phyloP scores from a whole-genome alignment of 2,329 filamentous ascomycete species.

The Phaeosphaeria sp. region DNA sequence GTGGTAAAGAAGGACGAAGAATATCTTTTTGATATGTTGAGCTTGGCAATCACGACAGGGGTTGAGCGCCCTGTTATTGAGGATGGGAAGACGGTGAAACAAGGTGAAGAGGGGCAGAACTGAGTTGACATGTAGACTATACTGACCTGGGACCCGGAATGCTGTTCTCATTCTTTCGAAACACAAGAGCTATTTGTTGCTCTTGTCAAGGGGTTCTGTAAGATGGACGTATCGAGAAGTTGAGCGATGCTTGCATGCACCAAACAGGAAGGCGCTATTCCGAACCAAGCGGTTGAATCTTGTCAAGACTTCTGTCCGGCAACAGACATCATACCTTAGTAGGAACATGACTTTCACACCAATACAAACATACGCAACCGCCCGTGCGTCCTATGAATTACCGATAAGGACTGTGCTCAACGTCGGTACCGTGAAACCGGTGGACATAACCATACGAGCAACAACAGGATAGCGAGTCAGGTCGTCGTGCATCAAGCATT shows the following conservation, averaged over 20 bases:
- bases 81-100: conserved; percentile 16
- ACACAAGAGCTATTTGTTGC: too few relatives aligned
- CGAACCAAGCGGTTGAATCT: background rate
- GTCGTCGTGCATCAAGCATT: background rate
- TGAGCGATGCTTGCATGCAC: background rate
- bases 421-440: too few relatives aligned
- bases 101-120: background rate
- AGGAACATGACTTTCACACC: too few relatives aligned
- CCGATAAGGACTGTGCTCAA: too few relatives aligned
- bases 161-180: too few relatives aligned
- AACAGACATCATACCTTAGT: too few relatives aligned
- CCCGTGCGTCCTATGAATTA: too few relatives aligned
- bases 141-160: background rate
- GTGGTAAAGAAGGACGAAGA: conserved; percentile 31
- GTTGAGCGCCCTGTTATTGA: conserved; percentile 20
- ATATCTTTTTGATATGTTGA: conserved; percentile 27
- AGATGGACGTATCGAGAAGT: too few relatives aligned
- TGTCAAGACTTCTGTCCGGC: too few relatives aligned
- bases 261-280: background rate
- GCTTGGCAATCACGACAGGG: conserved; percentile 13
- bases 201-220: too few relatives aligned
- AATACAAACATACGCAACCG: too few relatives aligned
- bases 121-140: background rate
- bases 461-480: background rate
- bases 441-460: too few relatives aligned